phyloP scores from a whole-genome alignment of 495 filamentous ascomycete genomes.

The Lophium mytilinum region DNA sequence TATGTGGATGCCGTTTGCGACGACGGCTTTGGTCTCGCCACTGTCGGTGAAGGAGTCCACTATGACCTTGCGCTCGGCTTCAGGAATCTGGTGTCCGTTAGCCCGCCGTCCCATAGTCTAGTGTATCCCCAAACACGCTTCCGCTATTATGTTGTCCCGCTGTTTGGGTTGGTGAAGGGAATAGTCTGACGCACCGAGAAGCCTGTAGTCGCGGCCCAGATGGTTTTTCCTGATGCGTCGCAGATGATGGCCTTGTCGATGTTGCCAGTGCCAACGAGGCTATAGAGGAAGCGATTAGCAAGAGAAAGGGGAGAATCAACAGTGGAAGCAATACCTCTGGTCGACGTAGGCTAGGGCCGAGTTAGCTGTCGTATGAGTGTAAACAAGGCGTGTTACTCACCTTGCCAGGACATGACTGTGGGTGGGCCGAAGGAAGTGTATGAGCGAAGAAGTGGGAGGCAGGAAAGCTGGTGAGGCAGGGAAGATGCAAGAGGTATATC shows the following conservation, averaged over 20 bases:
- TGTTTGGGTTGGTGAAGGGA: too few species aligned
- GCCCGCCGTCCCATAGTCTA: background rate
- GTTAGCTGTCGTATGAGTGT: constrained; percentile 6
- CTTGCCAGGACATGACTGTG: constrained; percentile 55
- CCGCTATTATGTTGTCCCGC: too few species aligned
- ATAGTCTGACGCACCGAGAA: constrained; percentile 56
- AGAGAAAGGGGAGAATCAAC: background rate
- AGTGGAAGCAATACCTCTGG: constrained; percentile 44
- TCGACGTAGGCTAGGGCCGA: constrained; percentile 53
- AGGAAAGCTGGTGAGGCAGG: constrained; percentile 3
- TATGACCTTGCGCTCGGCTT: constrained; percentile 55
- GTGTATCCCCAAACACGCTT: background rate
- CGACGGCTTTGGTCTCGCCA: constrained; percentile 41
- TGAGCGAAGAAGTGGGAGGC: constrained; percentile 2
- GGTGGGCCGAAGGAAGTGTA: background rate
- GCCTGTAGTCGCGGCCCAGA: constrained; percentile 65
- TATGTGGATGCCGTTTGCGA: constrained; percentile 59
- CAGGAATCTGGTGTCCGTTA: constrained; percentile 39
- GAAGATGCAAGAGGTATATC: background rate
- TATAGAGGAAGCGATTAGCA: constrained; percentile 21
- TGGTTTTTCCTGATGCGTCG: constrained; percentile 67
- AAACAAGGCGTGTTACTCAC: constrained; percentile 35
- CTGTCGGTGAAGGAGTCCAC: constrained; percentile 40
- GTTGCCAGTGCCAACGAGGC: constrained; percentile 76
- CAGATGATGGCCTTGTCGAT: constrained; percentile 85